Evolutionary conservation across 192 early-diverging fungal genomes (phyloP), one percentile per base, ranked within the genome.

Genomic region (Thamnidium elegans): DNA sequence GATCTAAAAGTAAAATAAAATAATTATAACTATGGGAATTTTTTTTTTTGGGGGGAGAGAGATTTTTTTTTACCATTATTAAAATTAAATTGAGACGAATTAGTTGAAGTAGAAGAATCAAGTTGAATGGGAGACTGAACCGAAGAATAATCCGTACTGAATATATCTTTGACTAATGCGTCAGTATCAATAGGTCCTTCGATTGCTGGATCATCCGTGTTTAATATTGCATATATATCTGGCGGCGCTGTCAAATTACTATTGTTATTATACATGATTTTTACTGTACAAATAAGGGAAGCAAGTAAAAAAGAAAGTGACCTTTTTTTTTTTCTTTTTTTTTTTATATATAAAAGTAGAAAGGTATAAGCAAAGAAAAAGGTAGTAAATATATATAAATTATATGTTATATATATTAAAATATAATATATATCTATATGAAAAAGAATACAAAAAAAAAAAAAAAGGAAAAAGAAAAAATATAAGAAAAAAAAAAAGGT

Each of bases 141-240:
- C 14, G 32, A 34, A 39, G 54, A 36, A 31, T 39, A 56, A 34
- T 56, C 31, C 8, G 55, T 39, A 17, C 55, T 56, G 32, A 56
- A 56, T 26, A 56, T 56, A 56, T 17, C 55, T 4, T 56, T 56
- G 31, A 56, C 55, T 17, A 56, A 34, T 56, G 31, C 55, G 17
- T 31, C 58, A 5, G 58, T 59, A 6, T 59, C 58, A 34, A 56
- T 56, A 34, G 55, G 55, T 39, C n/a, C 55, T 15, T 56, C 55
- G 20, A 36, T 59, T 8, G 39, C 11, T 20, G 32, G 36, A 44
- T 59, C 36, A 19, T 59, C 32, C 39, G 39, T 59, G 5, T 17
- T 59, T 59, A 23, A 59, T 4, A 19, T 45, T 45, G 5, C 13
- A 36, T 55, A 55, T 58, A 43, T 39, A 39, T 32, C n/a, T 17